Evolutionary conservation across 2,329 filamentous ascomycete genomes (phyloP), one percentile per base, ranked within the genome.

Genomic region (Thelonectria rubi): DNA sequence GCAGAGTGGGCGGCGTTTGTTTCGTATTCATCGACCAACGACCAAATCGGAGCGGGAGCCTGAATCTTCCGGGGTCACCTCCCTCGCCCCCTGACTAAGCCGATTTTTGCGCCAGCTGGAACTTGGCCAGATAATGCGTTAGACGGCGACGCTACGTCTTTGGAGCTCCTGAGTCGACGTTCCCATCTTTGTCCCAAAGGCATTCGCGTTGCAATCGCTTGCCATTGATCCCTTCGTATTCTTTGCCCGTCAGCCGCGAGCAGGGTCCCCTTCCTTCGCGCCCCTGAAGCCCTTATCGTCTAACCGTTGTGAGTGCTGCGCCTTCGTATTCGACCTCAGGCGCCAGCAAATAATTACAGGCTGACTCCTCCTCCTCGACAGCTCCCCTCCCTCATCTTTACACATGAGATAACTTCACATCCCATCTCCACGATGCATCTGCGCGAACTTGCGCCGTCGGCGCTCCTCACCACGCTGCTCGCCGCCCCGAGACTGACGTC

Each of bases 401-500:
- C 65, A 76, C 65, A 76, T 76, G 74, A 69, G 48, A 69, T 73
- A 69, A 56, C 18, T 49, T 34, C 24, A 24, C 43, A 20, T 12
- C 15, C 24, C 50, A 40, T 53, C 45, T 47, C 37, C 46, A 64
- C 76, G 59, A 86, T 86, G 84, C 77, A 80, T 63, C 69, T 81
- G 65, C 77, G 74, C 74, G 76, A 78, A 56, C 70, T 77, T 66
- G 78, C 79, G 81, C 80, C 81, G 21, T 77, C 81, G 75, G 81
- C 82, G 75, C 79, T 86, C 53, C 73, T 86, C 20, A 77, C 80
- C 47, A 77, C 84, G 24, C 73, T 87, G 48, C 73, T 88, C 39
- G 77, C 80, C 48, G 73, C 82, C 26, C 84, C 87, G 21, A 81
- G 85, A 64, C 75, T 88, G 37, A 79, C 83, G 14, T 84, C 88